Base-by-base conservation (phyloP, 176 grass and related monocot species). In the Aegilops umbellulata region DNA sequence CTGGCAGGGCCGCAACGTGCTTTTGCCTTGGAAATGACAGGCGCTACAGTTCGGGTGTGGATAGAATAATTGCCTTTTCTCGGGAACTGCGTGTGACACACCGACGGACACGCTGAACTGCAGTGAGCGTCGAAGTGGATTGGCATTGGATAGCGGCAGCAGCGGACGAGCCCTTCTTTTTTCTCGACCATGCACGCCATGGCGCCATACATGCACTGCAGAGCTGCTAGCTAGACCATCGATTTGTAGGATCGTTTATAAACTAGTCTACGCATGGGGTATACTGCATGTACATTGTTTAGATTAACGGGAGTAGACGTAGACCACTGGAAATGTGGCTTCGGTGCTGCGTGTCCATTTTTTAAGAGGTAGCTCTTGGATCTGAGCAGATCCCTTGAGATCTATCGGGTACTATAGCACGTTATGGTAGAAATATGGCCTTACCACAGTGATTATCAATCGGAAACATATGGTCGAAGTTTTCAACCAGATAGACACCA, bases 11-110 rank as follows among this genome's bases (percentile, higher is more conserved):
- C 62, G 76, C 89, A 91, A 93, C 89, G 91, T 96, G 94, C 85
- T 90, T 88, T 86, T 68, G 94, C 92, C 91, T 96, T 60, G 89
- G 94, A 92, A 96, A 96, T 93, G 94, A 93, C 87, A 91, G 64
- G 87, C 3, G 23, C 63, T 77, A 85, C 93, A 90, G 88, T 81
- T 38, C 58, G 32, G 53, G 29, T 74, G 29, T 86, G 82, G 85
- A 92, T 90, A 92, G 87, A 92, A 92, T 94, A 94, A 84, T 92
- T 92, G 82, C 84, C 84, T 88, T 92, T 92, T 84, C 87, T 96
- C 51, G 94, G 89, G 88, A 96, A 84, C 74, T 1, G 89, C 76
- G 62, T 8, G 67, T 26, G 84, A 72, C 69, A 68, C 74, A 20
- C 61, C n/a, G 70, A 58, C 17, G 65, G 36, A 47, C 87, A 41